These are phyloP conservation scores for Pestalotiopsis sp. DNA, from an alignment of 2,329 filamentous ascomycete species.

Conservation along the genomic window DNA sequence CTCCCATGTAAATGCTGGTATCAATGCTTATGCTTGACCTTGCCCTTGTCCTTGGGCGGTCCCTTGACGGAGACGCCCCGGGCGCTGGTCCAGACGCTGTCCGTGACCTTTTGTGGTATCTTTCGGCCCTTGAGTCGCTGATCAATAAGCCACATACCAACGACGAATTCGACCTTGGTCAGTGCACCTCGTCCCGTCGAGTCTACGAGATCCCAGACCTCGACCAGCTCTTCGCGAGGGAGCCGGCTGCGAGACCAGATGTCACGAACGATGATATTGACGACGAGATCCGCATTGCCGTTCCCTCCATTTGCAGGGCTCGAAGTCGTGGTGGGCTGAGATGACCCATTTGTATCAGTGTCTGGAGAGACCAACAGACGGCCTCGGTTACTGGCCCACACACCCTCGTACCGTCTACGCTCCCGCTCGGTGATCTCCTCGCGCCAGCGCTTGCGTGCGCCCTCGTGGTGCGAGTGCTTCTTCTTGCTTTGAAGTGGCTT, in stretches of 20 bases:
- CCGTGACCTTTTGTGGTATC: slow-evolving; percentile 68
- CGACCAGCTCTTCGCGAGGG: slow-evolving; percentile 67
- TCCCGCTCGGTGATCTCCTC: slow-evolving; percentile 73
- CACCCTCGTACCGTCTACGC: slow-evolving; percentile 78
- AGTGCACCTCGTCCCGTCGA: slow-evolving; percentile 55
- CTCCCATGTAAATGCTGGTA: background rate
- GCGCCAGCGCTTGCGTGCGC: slow-evolving; percentile 74
- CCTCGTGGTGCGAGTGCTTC: slow-evolving; percentile 77
- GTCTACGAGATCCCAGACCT: slow-evolving; percentile 79
- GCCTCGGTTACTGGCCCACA: slow-evolving; percentile 82
- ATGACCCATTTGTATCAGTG: slow-evolving; percentile 10
- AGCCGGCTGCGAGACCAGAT: slow-evolving; percentile 75
- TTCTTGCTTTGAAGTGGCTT: slow-evolving; percentile 55
- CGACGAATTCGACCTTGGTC: slow-evolving; percentile 73
- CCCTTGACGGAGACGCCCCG: slow-evolving; percentile 43
- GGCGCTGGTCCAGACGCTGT: slow-evolving; percentile 77
- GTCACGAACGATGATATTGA: slow-evolving; percentile 70
- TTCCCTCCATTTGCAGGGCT: background rate
- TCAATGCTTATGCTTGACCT: slow-evolving; percentile 7
- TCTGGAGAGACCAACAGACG: slow-evolving; percentile 40
- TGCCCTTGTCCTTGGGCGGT: slow-evolving; percentile 13
- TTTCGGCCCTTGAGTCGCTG: slow-evolving; percentile 80
- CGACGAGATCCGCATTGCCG: slow-evolving; percentile 50
- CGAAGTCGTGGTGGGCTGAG: background rate
- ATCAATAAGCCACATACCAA: slow-evolving; percentile 82